phyloP scores from a whole-genome alignment of 1,139 yeast species.

The Pichia sp. region DNA sequence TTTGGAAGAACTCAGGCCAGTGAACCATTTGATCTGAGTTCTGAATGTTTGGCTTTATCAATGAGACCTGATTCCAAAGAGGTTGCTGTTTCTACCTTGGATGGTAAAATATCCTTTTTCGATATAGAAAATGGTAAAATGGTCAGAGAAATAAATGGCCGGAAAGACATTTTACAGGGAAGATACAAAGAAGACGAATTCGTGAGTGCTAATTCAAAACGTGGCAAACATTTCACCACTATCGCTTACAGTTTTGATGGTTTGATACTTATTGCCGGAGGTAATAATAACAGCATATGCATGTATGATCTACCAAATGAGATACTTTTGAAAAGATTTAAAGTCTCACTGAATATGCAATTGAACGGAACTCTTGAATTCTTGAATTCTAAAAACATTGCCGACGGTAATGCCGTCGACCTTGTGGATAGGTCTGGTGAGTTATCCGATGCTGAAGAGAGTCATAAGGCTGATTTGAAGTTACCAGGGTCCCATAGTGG shows the following conservation, averaged over 20 bases:
- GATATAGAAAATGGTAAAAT: constrained; percentile 81
- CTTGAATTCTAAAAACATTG: constrained; percentile 75
- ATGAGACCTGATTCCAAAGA: constrained; percentile 92
- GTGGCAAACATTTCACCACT: constrained; percentile 81
- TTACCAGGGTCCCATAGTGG: constrained; percentile 91
- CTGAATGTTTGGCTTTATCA: constrained; percentile 81
- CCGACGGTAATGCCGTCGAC: constrained; percentile 85
- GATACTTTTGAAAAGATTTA: constrained; percentile 75
- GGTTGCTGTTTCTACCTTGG: constrained; percentile 82
- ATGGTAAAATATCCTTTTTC: constrained; percentile 82
- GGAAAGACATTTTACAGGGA: constrained; percentile 83
- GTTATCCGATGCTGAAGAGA: constrained; percentile 75
- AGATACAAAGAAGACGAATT: constrained; percentile 80
- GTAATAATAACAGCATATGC: constrained; percentile 87
- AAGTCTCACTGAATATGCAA: constrained; percentile 84
- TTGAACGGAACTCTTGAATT: constrained; percentile 82
- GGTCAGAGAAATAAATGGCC: constrained; percentile 78
- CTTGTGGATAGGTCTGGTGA: constrained; percentile 83
- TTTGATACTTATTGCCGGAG: constrained; percentile 80
- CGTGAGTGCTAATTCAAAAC: constrained; percentile 70
- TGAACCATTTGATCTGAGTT: constrained; percentile 81
- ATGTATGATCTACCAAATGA: constrained; percentile 85
- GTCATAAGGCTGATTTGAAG: constrained; percentile 55
- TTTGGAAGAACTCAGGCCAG: constrained; percentile 81
- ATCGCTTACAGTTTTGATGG: constrained; percentile 90